These are phyloP conservation scores for Fusarium camptoceras DNA, from an alignment of 2,329 filamentous ascomycete species.

Conservation along the genomic window DNA sequence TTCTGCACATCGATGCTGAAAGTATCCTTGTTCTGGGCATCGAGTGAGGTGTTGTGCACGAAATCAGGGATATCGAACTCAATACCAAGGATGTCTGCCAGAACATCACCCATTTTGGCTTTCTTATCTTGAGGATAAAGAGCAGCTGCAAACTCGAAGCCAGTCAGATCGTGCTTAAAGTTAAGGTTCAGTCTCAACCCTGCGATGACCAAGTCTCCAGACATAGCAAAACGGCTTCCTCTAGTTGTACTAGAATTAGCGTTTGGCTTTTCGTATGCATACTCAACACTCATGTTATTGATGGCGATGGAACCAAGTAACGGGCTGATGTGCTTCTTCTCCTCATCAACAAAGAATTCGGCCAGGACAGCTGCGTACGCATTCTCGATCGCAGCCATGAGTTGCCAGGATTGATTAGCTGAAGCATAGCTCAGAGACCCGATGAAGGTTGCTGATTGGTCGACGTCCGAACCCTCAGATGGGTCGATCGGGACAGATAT, in stretches of 20 bases:
- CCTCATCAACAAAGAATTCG: conserved; percentile 27
- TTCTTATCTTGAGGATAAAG: conserved; percentile 1
- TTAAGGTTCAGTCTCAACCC: conserved; percentile 15
- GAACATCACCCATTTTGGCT: conserved; percentile 21
- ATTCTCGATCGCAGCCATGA: conserved; percentile 2
- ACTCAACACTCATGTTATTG: conserved; percentile 6
- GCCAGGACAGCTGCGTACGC: conserved; percentile 14
- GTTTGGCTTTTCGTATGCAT: conserved; percentile 7
- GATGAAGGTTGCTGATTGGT: not conserved
- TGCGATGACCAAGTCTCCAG: conserved; percentile 30
- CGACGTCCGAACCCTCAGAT: not conserved
- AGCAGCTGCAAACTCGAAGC: conserved; percentile 7
- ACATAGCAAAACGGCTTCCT: conserved; percentile 26
- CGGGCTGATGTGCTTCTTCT: conserved; percentile 5
- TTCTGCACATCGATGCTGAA: conserved; percentile 13
- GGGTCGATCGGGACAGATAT: not conserved
- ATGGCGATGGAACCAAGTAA: conserved; percentile 30
- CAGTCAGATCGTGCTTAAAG: conserved; percentile 12
- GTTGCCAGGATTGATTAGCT: not conserved
- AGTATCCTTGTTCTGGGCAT: not conserved
- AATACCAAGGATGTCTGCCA: conserved; percentile 11
- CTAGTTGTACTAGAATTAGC: not conserved
- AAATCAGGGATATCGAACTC: conserved; percentile 22
- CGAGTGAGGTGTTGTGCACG: conserved; percentile 6
- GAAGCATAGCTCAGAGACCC: not conserved